Conservation (phyloP, 2,329 filamentous ascomycete species). For the Arachnopeziza araneosa region DNA sequence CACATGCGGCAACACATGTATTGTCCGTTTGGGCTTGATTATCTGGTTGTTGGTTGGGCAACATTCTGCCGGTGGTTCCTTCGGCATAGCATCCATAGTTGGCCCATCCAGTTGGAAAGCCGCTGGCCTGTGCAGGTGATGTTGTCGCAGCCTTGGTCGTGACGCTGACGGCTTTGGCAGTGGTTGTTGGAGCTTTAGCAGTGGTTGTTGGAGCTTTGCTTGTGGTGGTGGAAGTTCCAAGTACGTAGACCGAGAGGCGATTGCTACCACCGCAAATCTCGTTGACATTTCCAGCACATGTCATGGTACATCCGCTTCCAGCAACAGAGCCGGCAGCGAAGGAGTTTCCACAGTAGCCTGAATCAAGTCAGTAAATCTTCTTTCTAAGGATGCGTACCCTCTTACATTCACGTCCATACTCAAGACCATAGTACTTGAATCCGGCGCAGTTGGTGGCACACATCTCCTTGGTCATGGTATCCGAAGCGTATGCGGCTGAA, state of each 20-base stretch:
- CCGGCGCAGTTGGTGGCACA: slow-evolving; percentile 16
- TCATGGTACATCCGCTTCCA: slow-evolving; percentile 30
- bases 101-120: slow-evolving; percentile 19
- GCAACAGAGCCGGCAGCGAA: slow-evolving; percentile 7
- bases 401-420: slow-evolving; percentile 23
- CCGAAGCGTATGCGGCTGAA: slow-evolving; percentile 8
- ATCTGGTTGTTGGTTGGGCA: slow-evolving; percentile 11
- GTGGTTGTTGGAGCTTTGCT: slow-evolving; percentile 5
- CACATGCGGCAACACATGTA: slow-evolving; percentile 30
- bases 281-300: slow-evolving; percentile 22
- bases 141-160: slow-evolving; percentile 3
- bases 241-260: slow-evolving; percentile 19
- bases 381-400: neutral
- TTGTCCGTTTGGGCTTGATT: slow-evolving; percentile 15
- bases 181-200: slow-evolving; percentile 3
- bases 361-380: neutral
- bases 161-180: too few species aligned
- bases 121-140: neutral
- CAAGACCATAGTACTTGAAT: slow-evolving; percentile 18
- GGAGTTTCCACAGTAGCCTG: slow-evolving; percentile 18
- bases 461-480: slow-evolving; percentile 25
- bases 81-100: slow-evolving; percentile 24
- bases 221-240: neutral
- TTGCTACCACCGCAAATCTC: slow-evolving; percentile 30
- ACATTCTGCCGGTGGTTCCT: slow-evolving; percentile 16